Evolutionary conservation across 2,329 filamentous ascomycete genomes (phyloP).

Genomic region (Penicillium frequentans): DNA sequence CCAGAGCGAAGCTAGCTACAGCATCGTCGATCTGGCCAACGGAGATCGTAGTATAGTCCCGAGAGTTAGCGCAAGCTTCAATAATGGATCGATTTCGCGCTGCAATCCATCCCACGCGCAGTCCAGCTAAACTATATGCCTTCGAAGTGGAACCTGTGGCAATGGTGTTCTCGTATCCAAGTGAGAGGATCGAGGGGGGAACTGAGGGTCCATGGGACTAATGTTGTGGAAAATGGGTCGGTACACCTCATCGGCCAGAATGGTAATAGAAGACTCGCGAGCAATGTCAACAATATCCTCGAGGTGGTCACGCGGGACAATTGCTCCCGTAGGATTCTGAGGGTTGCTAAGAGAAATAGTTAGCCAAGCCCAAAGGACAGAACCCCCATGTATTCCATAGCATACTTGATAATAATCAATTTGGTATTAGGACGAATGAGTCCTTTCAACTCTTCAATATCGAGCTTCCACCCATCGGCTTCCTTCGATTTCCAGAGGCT

Average conservation of each 20-base stretch:
- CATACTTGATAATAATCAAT: slow-evolving; percentile 63
- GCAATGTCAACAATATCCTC: slow-evolving; percentile 65
- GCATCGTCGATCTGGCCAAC: slow-evolving; percentile 81
- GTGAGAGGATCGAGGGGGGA: slow-evolving; percentile 68
- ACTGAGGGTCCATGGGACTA: slow-evolving; percentile 52
- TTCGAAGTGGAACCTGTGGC: slow-evolving; percentile 82
- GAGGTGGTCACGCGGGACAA: slow-evolving; percentile 63
- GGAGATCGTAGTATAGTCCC: slow-evolving; percentile 84
- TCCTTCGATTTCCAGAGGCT: slow-evolving; percentile 71
- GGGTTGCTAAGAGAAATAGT: slow-evolving; percentile 59
- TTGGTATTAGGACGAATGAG: slow-evolving; percentile 56
- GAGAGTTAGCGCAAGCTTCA: slow-evolving; percentile 60
- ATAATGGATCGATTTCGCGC: slow-evolving; percentile 64
- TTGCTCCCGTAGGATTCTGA: slow-evolving; percentile 67
- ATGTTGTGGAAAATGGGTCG: slow-evolving; percentile 76
- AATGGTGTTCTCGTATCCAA: slow-evolving; percentile 70
- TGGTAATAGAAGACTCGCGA: slow-evolving; percentile 59
- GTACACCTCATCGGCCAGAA: slow-evolving; percentile 81
- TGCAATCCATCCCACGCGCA: slow-evolving; percentile 81
- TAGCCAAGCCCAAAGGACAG: neutral
- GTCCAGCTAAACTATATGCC: slow-evolving; percentile 78
- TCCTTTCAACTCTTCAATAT: slow-evolving; percentile 63
- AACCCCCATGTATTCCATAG: neutral
- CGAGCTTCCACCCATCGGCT: slow-evolving; percentile 65
- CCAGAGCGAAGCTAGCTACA: slow-evolving; percentile 73